Evolutionary conservation across 495 filamentous ascomycete species (phyloP).

Genomic region (Acidiella bohemica): DNA sequence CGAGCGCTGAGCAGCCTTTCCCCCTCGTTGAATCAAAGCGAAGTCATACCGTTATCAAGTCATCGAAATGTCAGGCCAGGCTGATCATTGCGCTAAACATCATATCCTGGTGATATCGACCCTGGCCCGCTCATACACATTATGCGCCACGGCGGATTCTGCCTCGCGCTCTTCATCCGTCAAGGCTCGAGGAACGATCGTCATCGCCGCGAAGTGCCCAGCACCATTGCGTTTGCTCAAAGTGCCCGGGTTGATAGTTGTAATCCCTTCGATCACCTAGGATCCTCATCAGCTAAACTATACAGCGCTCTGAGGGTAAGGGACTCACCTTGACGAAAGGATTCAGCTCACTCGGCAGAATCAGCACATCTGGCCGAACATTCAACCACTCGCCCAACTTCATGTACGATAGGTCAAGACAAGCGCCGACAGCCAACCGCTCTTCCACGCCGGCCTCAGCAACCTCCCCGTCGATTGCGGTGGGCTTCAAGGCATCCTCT

Average conservation of each 20-base stretch:
- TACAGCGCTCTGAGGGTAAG: background rate
- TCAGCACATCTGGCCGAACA: slow-evolving; percentile 68
- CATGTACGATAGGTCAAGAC: slow-evolving; percentile 70
- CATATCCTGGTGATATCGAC: slow-evolving; percentile 68
- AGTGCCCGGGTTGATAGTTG: slow-evolving; percentile 77
- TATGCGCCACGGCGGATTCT: slow-evolving; percentile 50
- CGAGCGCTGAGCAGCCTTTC: too few relatives aligned
- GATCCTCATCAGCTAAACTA: background rate
- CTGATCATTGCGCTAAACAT: background rate
- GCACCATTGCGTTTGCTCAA: slow-evolving; percentile 69
- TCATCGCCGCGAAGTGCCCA: slow-evolving; percentile 69
- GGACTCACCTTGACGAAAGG: slow-evolving; percentile 66
- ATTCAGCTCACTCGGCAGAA: slow-evolving; percentile 69
- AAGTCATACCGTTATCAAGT: too few relatives aligned
- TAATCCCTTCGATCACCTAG: slow-evolving; percentile 71
- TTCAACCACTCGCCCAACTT: slow-evolving; percentile 84
- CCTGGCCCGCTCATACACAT: slow-evolving; percentile 66
- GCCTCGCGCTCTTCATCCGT: slow-evolving; percentile 42
- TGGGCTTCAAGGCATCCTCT: slow-evolving; percentile 44
- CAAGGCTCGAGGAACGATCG: slow-evolving; percentile 48
- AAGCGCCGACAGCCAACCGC: slow-evolving; percentile 51
- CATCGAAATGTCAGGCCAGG: too few relatives aligned
- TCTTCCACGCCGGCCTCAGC: slow-evolving; percentile 40
- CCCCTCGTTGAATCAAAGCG: too few relatives aligned
- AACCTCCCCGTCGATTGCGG: slow-evolving; percentile 11